Evolutionary conservation across 306 rosid species (phyloP), one percentile per base, ranked within the genome.

Genomic region (Aeschynomene evenia): DNA sequence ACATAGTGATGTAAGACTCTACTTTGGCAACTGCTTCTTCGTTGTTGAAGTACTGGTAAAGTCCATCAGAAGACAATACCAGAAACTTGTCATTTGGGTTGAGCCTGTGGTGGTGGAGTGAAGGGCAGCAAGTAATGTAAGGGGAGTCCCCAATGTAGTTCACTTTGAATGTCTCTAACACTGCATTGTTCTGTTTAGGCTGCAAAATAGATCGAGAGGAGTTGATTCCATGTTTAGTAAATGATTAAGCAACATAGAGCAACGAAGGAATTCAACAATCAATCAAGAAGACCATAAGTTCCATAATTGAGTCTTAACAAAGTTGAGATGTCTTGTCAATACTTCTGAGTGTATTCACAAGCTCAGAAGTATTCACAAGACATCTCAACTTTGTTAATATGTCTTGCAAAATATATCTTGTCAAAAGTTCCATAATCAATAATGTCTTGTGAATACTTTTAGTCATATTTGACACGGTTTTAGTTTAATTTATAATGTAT

Each of bases 61-160:
- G 90, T 53, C 97, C 98, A 79, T 93, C 98, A n/a, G 97, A 90
- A 26, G 97, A 93, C 45, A 88, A 48, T 66, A 93, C 77, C 69
- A 93, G 78, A 81, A 93, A 85, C 23, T 66, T 83, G 81, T 93
- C 96, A 48, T 58, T 80, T 56, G 85, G 78, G 63, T 54, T 72
- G 43, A 93, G 86, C 70, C 68, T 85, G 37, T 88, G 83, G 76
- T 90, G 96, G 63, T 72, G 63, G 20, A 93, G 80, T 29, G 96
- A 83, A 37, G 97, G 96, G 20, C 40, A 52, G 59, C 97, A 88
- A 12, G 86, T 83, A 7, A 90, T 77, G 67, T 93, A 93, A 0
- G 96, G 91, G 0, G 87, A 79, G 29, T 72, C 86, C 26, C 97
- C 98, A 52, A 83, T 81, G 72, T 90, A 90, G 59, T 77, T 69